Evolutionary conservation across 2,329 filamentous ascomycete genomes (phyloP), one percentile per base, ranked within the genome.

Genomic region (Venturia oleaginea): DNA sequence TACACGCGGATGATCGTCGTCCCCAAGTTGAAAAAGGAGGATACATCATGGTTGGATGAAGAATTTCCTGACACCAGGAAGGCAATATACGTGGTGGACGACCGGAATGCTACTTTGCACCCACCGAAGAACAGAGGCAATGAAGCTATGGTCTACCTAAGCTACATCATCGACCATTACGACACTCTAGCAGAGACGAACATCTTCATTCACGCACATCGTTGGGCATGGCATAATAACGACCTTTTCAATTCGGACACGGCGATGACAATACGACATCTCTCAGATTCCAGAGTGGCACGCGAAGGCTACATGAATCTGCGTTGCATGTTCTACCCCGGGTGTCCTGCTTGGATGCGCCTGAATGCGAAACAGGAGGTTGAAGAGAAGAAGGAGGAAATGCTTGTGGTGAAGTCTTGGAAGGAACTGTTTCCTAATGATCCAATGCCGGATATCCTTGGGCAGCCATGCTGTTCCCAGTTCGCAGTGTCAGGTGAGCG

Each of bases 381-480:
- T 62, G 65, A 67, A 2, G 70, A 68, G 65, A 80, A 79, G 69
- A 73, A 76, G 57, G 80, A 82, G 67, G 76, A 81, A 65, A 67
- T 74, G 6, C 65, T 79, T 1, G 67, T 81, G 6, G 77, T 77
- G 0, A 75, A 77, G 46, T 74, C 73, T 0, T 82, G 79, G 79
- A 72, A 72, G 51, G 75, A 80, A 67, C 68, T 82, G 0, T 82
- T 82, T 67, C 80, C 80, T 1, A 68, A 77, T 5, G 78, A 80
- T 61, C 73, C 75, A 13, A 73, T 82, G 1, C 80, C 80, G 0
- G 68, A 69, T 1, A 79, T 84, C 0, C 77, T 87, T 0, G 80
- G 83, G 1, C 84, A 86, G 67, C 82, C 85, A 3, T 87, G 85
- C 71, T 87, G 85, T 69, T 83, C 83, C 2, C 85, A 88, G 68